phyloP scores from a whole-genome alignment of 2,329 filamentous ascomycete species.

The Dactylellina haptotyla region DNA sequence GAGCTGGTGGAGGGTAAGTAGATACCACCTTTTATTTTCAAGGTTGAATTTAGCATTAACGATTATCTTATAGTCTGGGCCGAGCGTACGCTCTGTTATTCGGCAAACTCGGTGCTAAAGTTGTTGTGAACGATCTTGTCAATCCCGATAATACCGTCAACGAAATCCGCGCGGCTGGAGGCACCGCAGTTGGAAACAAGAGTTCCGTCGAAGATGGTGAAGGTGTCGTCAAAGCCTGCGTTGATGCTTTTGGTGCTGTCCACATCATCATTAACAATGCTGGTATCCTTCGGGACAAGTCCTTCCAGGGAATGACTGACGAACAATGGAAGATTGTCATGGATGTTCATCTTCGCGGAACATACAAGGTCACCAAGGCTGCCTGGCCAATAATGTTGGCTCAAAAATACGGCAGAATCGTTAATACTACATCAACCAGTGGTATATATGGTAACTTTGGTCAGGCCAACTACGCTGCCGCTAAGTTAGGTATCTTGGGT shows the following conservation, averaged over 20 bases:
- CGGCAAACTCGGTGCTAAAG: constrained; percentile 80
- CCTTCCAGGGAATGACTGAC: constrained; percentile 97
- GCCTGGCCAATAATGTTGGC: constrained; percentile 98
- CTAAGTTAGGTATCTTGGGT: constrained; percentile 91
- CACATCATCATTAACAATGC: constrained; percentile 98
- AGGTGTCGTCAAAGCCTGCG: constrained; percentile 86
- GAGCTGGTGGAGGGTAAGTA: constrained; percentile 79
- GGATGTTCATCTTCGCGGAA: constrained; percentile 91
- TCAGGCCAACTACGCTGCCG: constrained; percentile 95
- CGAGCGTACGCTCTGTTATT: constrained; percentile 90
- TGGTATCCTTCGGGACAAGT: constrained; percentile 96
- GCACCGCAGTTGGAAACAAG: constrained; percentile 91
- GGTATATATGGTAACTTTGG: constrained; percentile 99
- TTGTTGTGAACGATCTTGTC: constrained; percentile 95
- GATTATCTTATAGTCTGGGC: constrained; percentile 72
- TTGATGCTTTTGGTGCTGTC: constrained; percentile 90
- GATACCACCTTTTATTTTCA: neutral
- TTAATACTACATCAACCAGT: constrained; percentile 96
- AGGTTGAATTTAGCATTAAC: constrained; percentile 56
- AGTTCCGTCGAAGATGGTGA: constrained; percentile 94
- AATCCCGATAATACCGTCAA: constrained; percentile 90
- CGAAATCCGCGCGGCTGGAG: constrained; percentile 90
- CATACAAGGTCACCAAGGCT: constrained; percentile 96
- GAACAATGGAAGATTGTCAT: constrained; percentile 90
- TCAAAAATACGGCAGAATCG: constrained; percentile 96